Base-by-base conservation (phyloP, 2,329 filamentous ascomycete genomes). In the Diaporthe amygdali region DNA sequence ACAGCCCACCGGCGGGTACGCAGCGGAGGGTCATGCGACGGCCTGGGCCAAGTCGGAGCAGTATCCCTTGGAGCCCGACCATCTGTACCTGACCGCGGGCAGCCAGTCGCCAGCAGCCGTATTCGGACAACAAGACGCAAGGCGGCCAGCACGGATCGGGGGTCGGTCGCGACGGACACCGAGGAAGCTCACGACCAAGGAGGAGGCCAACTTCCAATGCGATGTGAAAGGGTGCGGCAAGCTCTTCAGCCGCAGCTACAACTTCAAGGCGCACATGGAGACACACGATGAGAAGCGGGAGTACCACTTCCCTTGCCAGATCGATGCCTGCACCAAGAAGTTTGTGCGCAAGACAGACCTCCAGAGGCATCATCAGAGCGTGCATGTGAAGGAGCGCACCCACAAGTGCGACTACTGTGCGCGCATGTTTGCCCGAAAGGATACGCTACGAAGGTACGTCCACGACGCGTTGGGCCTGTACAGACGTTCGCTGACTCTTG, bases 281-380 rank as follows among this genome's bases (percentile, higher is more conserved):
- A 95, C 91, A 1, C 95, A 97, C 78, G 91, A 96, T 77, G 90
- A 93, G 17, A 87, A 89, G 71, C 87, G 92, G 70, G 89, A 90
- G 76, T 93, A 93, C 76, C 90, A 91, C 0, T 92, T 94, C 77
- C 85, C 87, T 1, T 97, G 95, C 80, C 83, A 84, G 1, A 83
- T 90, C 37, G 80, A 86, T 2, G 88, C 87, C 66, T 97, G 95
- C 81, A 86, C 83, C 75, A 94, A 92, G 82, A 89, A 89, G 66
- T 97, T 97, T 80, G 93, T 94, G 22, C 89, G 95, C 76, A 95
- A 93, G 81, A 95, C 94, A 1, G 95, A 97, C 79, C 86, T 97
- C 30, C 85, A 87, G 74, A 82, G 87, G 74, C 86, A 92, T 78
- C 84, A 88, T 80, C 87, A 88, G 75, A 90, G 86, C 77, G 93